These are phyloP conservation scores for Aspergillus sergii DNA, from an alignment of 2,329 filamentous ascomycete species.

Conservation along the genomic window DNA sequence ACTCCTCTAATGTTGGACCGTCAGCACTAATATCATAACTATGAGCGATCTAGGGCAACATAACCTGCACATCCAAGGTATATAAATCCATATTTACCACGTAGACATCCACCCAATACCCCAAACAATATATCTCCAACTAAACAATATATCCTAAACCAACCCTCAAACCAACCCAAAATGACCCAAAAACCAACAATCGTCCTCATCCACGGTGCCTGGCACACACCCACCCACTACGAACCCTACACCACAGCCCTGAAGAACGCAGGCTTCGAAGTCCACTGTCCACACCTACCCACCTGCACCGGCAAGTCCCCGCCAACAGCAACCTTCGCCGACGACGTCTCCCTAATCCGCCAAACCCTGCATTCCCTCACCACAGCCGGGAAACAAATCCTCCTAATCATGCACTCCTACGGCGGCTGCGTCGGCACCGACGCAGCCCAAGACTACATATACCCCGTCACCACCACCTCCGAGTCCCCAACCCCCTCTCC, in stretches of 20 bases:
- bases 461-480: neutral
- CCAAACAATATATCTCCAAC: neutral
- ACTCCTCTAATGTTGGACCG: neutral
- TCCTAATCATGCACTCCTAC: slow-evolving; percentile 3
- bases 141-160: neutral
- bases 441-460: neutral
- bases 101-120: neutral
- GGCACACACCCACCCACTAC: neutral
- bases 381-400: neutral
- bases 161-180: neutral
- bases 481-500: neutral
- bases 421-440: neutral
- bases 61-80: neutral
- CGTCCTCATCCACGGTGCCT: slow-evolving; percentile 2
- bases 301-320: neutral
- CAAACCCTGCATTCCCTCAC: neutral
- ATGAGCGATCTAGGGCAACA: too few relatives aligned
- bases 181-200: slow-evolving; percentile 4
- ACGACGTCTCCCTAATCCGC: neutral
- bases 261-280: neutral
- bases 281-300: neutral
- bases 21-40: neutral
- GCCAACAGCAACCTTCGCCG: neutral
- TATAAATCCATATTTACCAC: neutral
- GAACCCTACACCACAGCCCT: neutral